These are phyloP conservation scores for Epichloe festucae DNA, from an alignment of 2,329 filamentous ascomycete species.

Conservation along the genomic window DNA sequence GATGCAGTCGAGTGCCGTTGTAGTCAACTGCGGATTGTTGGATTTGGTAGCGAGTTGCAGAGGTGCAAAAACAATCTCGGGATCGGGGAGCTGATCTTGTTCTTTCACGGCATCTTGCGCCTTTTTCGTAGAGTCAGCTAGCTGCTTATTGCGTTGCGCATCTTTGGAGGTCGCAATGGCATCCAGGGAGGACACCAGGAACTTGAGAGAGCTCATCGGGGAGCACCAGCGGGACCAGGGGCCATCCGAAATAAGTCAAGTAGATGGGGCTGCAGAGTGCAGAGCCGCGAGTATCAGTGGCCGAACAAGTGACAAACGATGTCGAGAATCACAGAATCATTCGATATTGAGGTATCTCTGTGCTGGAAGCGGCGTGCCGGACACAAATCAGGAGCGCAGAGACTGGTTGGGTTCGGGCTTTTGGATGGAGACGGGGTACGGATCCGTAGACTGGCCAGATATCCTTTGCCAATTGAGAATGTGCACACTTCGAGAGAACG, in stretches of 20 bases:
- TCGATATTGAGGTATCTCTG: neutral
- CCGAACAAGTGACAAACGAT: neutral
- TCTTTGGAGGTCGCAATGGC: constrained; percentile 86
- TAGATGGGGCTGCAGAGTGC: neutral
- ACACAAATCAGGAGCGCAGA: neutral
- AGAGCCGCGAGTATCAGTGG: neutral
- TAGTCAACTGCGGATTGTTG: constrained; percentile 72
- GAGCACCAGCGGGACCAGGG: constrained; percentile 30
- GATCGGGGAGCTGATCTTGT: constrained; percentile 71
- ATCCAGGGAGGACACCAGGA: constrained; percentile 87
- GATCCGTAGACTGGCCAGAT: neutral
- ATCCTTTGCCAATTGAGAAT: neutral
- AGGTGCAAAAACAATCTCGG: constrained; percentile 83
- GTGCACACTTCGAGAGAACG: neutral
- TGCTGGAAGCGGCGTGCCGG: neutral
- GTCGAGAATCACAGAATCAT: neutral
- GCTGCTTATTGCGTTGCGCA: constrained; percentile 71
- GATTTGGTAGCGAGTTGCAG: constrained; percentile 82
- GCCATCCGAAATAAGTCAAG: constrained; percentile 27
- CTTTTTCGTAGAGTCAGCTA: constrained; percentile 68
- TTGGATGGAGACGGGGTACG: neutral
- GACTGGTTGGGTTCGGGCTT: neutral
- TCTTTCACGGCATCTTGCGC: constrained; percentile 80
- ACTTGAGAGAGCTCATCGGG: constrained; percentile 86
- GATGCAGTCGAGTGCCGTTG: constrained; percentile 89